Evolutionary conservation across 805 yeast species (phyloP).

Genomic region (Candida pini): DNA sequence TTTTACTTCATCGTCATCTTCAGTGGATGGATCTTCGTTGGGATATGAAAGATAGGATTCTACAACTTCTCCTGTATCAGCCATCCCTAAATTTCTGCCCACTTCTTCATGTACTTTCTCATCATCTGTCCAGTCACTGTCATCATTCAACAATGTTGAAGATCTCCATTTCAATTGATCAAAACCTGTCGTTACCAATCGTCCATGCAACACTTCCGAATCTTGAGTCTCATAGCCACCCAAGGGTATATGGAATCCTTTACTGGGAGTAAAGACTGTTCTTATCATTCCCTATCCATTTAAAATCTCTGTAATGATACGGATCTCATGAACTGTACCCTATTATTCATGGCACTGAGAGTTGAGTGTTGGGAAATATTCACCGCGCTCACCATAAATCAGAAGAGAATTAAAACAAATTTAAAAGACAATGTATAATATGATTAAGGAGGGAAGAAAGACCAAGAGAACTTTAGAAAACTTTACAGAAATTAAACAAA

Average conservation of each 20-base stretch:
- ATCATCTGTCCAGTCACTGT: conserved; percentile 2
- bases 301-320: too few species aligned
- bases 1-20: conserved; percentile 1
- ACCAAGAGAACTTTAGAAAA: background rate
- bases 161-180: conserved; percentile 35
- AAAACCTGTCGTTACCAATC: conserved; percentile 34
- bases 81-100: too few species aligned
- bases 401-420: too few species aligned
- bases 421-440: too few species aligned
- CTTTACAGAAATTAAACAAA: background rate
- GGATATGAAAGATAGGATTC: too few species aligned
- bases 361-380: too few species aligned
- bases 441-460: background rate
- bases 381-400: too few species aligned
- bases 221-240: conserved; percentile 9
- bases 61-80: too few species aligned
- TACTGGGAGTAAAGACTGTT: conserved; percentile 18
- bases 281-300: conserved; percentile 5
- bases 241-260: conserved; percentile 17
- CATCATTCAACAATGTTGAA: too few species aligned
- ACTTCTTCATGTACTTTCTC: conserved; percentile 6
- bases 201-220: conserved; percentile 2
- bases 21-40: conserved; percentile 1
- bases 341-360: too few species aligned
- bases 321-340: too few species aligned